Percentiles rank a stretch among this genome's conserved stretches.
Evolutionary conservation across 176 grass and related monocot genomes (phyloP).

Genomic region (Aegilops umbellulata): DNA sequence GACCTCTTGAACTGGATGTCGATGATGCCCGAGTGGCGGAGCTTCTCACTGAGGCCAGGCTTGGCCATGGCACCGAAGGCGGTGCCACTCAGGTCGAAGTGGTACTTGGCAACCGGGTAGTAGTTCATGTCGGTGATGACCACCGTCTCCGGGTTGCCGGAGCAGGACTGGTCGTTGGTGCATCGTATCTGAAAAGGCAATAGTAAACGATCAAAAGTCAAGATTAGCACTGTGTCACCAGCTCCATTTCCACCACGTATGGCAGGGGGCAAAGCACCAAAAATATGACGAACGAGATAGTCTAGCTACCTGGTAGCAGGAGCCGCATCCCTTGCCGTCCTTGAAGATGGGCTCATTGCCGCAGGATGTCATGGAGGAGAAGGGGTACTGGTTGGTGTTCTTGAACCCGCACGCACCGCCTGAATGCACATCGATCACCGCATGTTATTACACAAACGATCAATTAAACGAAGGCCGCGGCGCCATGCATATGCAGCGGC

Average conservation of each 20-base stretch:
- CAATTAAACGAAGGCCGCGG: neutral
- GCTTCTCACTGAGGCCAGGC: constrained; percentile 41
- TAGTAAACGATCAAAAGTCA: neutral
- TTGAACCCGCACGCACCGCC: constrained; percentile 70
- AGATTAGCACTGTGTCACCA: neutral
- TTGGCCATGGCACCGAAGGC: constrained; percentile 64
- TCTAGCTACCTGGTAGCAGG: constrained; percentile 51
- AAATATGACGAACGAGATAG: too few relatives aligned
- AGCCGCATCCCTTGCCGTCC: constrained; percentile 67
- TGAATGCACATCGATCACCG: neutral
- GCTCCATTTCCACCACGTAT: neutral
- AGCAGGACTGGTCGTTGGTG: constrained; percentile 38
- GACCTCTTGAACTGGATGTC: constrained; percentile 61
- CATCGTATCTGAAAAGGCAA: constrained; percentile 44
- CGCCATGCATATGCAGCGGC: too few relatives aligned
- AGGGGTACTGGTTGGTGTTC: constrained; percentile 43
- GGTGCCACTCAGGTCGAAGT: constrained; percentile 74
- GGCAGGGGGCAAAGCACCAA: neutral
- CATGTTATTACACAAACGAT: neutral
- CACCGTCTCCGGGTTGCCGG: constrained; percentile 58
- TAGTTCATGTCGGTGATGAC: constrained; percentile 75
- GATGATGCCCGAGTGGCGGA: constrained; percentile 59
- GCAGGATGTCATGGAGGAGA: constrained; percentile 58
- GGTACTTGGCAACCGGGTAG: constrained; percentile 43
- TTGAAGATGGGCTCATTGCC: constrained; percentile 57